Conservation (phyloP, 2,329 filamentous ascomycete genomes). For the Didymella lethalis region DNA sequence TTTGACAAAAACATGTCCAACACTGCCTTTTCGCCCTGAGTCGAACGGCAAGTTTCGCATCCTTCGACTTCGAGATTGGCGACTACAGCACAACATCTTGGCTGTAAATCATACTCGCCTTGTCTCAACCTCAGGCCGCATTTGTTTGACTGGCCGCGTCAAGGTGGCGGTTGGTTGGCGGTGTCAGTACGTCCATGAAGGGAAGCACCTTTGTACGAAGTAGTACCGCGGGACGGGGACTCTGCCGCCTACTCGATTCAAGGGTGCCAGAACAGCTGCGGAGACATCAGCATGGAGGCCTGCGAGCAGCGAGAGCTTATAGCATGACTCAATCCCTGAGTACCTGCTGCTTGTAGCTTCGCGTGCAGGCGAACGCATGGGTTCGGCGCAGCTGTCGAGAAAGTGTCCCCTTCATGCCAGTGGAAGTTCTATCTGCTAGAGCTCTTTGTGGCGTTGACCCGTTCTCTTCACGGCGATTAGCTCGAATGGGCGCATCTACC, state of each 20-base stretch:
- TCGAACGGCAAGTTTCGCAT: constrained; percentile 9
- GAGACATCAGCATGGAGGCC: background rate
- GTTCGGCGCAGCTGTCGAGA: background rate
- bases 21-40: background rate
- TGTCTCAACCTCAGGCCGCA: constrained; percentile 17
- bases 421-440: background rate
- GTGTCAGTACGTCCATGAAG: background rate
- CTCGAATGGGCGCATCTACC: background rate
- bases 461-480: background rate
- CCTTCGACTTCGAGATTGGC: constrained; percentile 6
- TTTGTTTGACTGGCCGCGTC: constrained; percentile 15
- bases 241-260: background rate
- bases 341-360: background rate
- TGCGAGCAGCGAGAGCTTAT: background rate
- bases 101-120: constrained; percentile 18
- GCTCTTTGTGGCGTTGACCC: background rate
- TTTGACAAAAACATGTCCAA: background rate
- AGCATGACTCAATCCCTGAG: background rate
- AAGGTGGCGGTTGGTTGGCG: background rate
- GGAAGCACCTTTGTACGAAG: background rate
- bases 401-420: background rate
- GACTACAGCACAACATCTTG: constrained; percentile 12
- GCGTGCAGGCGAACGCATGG: background rate
- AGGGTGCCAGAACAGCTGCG: background rate
- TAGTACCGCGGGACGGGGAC: background rate